Evolutionary conservation across 2,329 filamentous ascomycete species (phyloP).

Genomic region (Cryphonectria carpinicola): DNA sequence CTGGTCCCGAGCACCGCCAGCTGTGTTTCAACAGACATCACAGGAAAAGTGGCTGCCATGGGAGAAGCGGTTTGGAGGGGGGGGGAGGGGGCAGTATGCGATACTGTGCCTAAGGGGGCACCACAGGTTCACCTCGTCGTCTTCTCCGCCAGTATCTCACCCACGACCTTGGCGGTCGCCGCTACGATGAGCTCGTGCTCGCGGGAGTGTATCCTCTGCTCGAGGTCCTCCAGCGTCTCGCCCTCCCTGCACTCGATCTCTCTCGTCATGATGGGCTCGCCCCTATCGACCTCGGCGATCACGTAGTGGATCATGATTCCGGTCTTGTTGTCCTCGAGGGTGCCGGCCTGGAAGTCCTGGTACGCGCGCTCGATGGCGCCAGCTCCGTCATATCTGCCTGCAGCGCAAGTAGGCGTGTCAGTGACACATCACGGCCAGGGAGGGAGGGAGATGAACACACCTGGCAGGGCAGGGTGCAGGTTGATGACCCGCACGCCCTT

Average conservation of each 20-base stretch:
- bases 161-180: conserved; percentile 60
- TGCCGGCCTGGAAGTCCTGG: conserved; percentile 67
- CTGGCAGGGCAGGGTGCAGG: conserved; percentile 75
- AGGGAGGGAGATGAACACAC: conserved; percentile 41
- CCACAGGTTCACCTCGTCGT: conserved; percentile 11
- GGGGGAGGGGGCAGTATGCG: not conserved
- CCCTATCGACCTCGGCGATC: conserved; percentile 77
- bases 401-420: conserved; percentile 9
- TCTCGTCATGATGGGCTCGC: conserved; percentile 69
- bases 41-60: not conserved
- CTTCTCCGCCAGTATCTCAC: conserved; percentile 41
- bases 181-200: conserved; percentile 83
- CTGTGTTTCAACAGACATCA: not conserved
- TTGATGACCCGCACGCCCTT: conserved; percentile 76
- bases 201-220: conserved; percentile 72
- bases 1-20: not conserved
- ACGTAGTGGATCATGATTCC: conserved; percentile 93
- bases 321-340: conserved; percentile 69
- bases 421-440: not conserved
- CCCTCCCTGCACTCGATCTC: conserved; percentile 70
- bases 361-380: conserved; percentile 79
- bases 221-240: conserved; percentile 67
- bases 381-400: conserved; percentile 76
- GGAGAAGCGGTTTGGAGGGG: too few relatives aligned
- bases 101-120: not conserved